phyloP scores from a whole-genome alignment of 2,329 filamentous ascomycete genomes.

The Dendryphion nanum region DNA sequence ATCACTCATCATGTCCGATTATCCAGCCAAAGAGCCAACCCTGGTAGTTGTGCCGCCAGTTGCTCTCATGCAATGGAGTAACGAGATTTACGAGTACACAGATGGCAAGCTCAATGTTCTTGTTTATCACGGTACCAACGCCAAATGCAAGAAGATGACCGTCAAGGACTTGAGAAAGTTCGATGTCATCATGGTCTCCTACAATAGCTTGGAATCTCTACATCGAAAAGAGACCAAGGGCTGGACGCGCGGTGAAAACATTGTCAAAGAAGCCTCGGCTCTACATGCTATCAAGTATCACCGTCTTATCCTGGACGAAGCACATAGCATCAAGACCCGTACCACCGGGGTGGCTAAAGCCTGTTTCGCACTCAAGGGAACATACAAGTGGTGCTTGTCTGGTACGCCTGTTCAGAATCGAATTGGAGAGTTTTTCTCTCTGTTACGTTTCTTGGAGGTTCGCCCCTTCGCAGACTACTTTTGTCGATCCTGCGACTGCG shows the following conservation, averaged over 20 bases:
- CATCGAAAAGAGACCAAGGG: slow-evolving; percentile 92
- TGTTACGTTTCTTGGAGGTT: slow-evolving; percentile 87
- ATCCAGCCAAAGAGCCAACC: slow-evolving; percentile 76
- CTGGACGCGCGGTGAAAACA: slow-evolving; percentile 74
- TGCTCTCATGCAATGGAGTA: slow-evolving; percentile 89
- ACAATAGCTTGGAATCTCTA: slow-evolving; percentile 85
- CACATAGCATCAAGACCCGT: slow-evolving; percentile 89
- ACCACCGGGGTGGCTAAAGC: slow-evolving; percentile 91
- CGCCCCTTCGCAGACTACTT: slow-evolving; percentile 90
- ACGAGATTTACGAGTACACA: slow-evolving; percentile 64
- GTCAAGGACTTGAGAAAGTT: slow-evolving; percentile 74
- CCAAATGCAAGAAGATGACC: slow-evolving; percentile 75
- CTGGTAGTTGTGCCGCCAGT: slow-evolving; percentile 90
- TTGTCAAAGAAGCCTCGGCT: slow-evolving; percentile 72
- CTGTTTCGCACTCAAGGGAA: slow-evolving; percentile 84
- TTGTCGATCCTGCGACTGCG: slow-evolving; percentile 82
- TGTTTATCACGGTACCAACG: slow-evolving; percentile 83
- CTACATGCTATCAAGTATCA: slow-evolving; percentile 88
- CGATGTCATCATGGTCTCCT: slow-evolving; percentile 97
- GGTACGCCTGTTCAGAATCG: slow-evolving; percentile 96
- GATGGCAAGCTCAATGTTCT: slow-evolving; percentile 87
- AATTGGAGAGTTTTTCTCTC: slow-evolving; percentile 94
- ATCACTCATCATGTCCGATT: slow-evolving; percentile 97
- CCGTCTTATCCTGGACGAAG: slow-evolving; percentile 89
- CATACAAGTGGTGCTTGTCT: slow-evolving; percentile 92